These are phyloP conservation scores for Corymbia maculata DNA, from an alignment of 345 rosid species.

Conservation along the genomic window DNA sequence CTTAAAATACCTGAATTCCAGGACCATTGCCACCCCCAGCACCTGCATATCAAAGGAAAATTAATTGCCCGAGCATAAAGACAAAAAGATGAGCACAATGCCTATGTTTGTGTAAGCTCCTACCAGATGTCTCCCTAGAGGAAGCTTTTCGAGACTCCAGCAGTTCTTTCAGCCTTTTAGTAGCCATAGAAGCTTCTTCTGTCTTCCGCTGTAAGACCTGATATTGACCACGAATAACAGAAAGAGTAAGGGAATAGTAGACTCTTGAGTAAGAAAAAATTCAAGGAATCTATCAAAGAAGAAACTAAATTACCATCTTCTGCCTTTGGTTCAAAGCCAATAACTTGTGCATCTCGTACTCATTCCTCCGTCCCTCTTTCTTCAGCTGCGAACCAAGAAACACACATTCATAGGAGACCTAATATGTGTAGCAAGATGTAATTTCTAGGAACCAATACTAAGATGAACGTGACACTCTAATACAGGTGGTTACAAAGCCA, in stretches of 20 bases:
- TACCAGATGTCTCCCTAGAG: constrained; percentile 48
- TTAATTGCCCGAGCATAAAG: background rate
- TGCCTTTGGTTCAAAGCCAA: constrained; percentile 93
- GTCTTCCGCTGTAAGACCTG: constrained; percentile 96
- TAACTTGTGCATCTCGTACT: constrained; percentile 95
- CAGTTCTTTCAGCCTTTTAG: constrained; percentile 89
- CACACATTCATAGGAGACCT: background rate
- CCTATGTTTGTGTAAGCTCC: constrained; percentile 3
- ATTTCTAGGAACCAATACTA: background rate
- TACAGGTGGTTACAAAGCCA: background rate
- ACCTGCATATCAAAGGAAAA: constrained; percentile 18
- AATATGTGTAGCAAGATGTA: background rate
- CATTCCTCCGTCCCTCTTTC: constrained; percentile 96
- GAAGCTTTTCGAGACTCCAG: constrained; percentile 78
- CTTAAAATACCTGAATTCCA: constrained; percentile 64
- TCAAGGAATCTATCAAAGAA: background rate
- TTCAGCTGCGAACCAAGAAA: constrained; percentile 41
- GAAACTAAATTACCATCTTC: constrained; percentile 55
- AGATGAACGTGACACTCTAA: background rate
- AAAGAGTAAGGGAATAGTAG: background rate
- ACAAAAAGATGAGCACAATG: background rate
- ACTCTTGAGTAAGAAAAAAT: background rate
- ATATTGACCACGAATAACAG: background rate
- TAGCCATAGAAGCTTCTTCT: constrained; percentile 96
- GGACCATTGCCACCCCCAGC: constrained; percentile 54